A percentile compares a stretch with the other conserved stretches of the same genome.
Conservation (phyloP, 129 eudicot species). For the Flaveria brownii region DNA sequence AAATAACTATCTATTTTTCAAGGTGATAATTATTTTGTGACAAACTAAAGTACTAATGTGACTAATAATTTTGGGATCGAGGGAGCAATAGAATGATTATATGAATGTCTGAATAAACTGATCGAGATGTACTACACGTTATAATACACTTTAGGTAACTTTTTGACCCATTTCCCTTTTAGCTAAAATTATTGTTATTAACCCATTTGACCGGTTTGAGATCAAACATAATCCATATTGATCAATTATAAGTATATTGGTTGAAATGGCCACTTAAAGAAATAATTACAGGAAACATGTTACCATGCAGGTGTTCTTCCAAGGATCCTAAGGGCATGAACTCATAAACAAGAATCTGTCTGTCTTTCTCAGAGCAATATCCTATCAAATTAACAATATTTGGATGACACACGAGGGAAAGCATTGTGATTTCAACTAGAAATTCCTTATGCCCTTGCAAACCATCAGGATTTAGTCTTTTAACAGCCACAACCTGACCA, state of each 20-base stretch:
- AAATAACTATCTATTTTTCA: no score
- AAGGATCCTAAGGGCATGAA: conserved; percentile 72
- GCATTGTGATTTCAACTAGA: conserved; percentile 66
- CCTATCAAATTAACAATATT: conserved; percentile 68
- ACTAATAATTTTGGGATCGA: no score
- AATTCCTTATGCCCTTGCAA: conserved; percentile 68
- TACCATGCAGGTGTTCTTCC: conserved; percentile 62
- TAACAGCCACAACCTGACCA: conserved; percentile 66
- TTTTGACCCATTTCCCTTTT: not conserved
- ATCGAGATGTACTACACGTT: not conserved
- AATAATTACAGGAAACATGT: not conserved
- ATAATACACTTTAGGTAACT: no score
- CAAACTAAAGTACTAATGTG: no score
- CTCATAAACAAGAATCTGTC: conserved; percentile 63
- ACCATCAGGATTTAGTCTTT: conserved; percentile 48
- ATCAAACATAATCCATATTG: not conserved
- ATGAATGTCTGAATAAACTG: no score
- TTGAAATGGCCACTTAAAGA: not conserved
- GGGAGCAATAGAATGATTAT: no score
- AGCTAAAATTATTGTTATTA: not conserved
- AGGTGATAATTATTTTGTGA: not conserved
- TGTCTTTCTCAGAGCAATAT: conserved; percentile 55
- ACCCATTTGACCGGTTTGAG: not conserved
- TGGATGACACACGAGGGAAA: conserved; percentile 58
- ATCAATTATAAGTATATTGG: not conserved